Base-by-base conservation (phyloP, 257 asterid species). In the Scutellaria galericulata region DNA sequence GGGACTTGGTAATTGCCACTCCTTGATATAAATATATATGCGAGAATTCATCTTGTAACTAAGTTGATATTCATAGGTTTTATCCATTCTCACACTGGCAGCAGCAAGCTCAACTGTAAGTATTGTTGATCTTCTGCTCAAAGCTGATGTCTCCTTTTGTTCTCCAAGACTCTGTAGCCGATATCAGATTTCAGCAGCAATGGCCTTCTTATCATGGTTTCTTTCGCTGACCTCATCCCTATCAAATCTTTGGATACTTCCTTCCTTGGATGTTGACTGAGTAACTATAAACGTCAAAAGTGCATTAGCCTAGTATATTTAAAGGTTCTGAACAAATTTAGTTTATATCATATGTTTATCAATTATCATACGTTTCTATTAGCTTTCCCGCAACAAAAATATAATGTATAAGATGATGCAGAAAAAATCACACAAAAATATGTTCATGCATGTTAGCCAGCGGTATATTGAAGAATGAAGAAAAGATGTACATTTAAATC, bases 91-190 rank as follows among this genome's bases (percentile, higher is more conserved):
- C 57, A 83, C 88, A 15, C 75, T 86, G 55, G 93, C 89, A 10
- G 96, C 95, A 79, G 91, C 93, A 12, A 86, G 92, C 81, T 87
- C 96, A 45, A 83, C 85, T 20, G 89, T 89, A 47, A 79, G 90
- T 51, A 84, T 87, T 2, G 81, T 87, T 15, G 91, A 87, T 82
- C 75, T 84, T 76, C 81, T 91, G 78, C 81, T 87, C 22, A 78
- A 77, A 61, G 85, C 89, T 1, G 95, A 86, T 31, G 86, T 56
- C 57, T 75, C 90, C 47, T 86, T 82, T 64, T 91, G 97, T 50
- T 83, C 89, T 63, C 77, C 82, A 56, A 81, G 73, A 72, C 65
- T 80, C 40, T 87, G 89, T 61, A 73, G 76, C 18, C 86, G 84
- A 77, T 91, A 86, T 76, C 88, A 80, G 72, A 71, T 84, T 57